Evolutionary conservation across 495 filamentous ascomycete species (phyloP), one percentile per base, ranked within the genome.

Genomic region (Hypoxylon rickii): DNA sequence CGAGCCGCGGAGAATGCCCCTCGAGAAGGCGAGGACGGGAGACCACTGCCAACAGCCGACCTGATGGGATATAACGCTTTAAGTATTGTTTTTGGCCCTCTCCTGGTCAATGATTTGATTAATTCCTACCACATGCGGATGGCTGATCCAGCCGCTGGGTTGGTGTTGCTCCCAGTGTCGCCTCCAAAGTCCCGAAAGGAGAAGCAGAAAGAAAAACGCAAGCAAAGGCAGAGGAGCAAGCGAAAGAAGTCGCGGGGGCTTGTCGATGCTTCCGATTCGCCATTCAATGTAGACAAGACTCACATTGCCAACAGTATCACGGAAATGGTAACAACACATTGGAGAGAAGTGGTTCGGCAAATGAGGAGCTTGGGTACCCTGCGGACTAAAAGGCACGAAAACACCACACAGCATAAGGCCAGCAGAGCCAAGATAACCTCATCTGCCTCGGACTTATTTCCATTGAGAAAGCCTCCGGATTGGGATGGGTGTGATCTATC

Each of bases 71-170:
- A 85, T 63, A 79, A 75, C 43, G 73, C 85, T 12, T 65, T 89
- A 36, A 79, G 85, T 3, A 83, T 86, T 34, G 68, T 87, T 13
- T 86, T 89, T 65, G 86, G 83, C 0, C 86, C 86, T 8, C 71
- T 89, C 0, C 69, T 89, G 10, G 66, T 86, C 12, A 82, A 83
- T 5, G 79, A 87, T 39, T 61, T 82, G 24, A 71, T 83, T 20
- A 69, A 76, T 44, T 58, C 60, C 3, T 76, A 79, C 42, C 70
- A 46, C 29, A 77, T 73, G 68, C 71, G 59, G 47, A 44, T 64
- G 47, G 70, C 68, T 18, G 51, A 66, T 47, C 76, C 65, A 18
- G 63, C 48, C 20, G 51, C 64, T 15, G 76, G 72, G 0, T 58
- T 76, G 6, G 62, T 76, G n/a, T 42, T 77, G 7, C 58, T 71